Conservation (phyloP, 805 yeast species). For the Pichia californica region DNA sequence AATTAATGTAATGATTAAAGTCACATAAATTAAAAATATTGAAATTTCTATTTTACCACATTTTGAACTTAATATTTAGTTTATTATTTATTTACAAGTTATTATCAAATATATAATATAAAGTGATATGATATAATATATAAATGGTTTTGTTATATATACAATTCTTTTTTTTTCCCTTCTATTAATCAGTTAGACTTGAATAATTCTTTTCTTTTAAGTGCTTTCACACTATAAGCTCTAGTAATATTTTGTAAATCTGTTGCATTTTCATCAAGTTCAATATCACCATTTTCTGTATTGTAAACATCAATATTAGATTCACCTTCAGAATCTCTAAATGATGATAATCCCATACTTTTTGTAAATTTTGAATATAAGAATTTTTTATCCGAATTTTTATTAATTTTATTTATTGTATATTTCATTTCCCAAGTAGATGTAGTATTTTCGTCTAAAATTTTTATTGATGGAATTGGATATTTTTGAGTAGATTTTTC, state of each 20-base stretch:
- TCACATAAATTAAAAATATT: too few relatives aligned
- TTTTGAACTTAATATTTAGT: too few relatives aligned
- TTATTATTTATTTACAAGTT: not conserved
- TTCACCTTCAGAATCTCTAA: conserved; percentile 6
- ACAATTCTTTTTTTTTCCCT: too few relatives aligned
- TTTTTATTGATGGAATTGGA: conserved; percentile 27
- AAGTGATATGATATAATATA: too few relatives aligned
- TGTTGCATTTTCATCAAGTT: conserved; percentile 20
- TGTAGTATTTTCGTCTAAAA: conserved; percentile 14
- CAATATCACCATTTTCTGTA: conserved; percentile 9
- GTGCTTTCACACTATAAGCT: conserved; percentile 30
- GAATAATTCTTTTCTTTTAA: conserved; percentile 14
- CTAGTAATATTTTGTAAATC: conserved; percentile 22
- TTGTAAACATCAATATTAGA: conserved; percentile 10
- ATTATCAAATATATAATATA: too few relatives aligned
- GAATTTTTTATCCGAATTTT: conserved; percentile 9
- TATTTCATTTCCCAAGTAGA: conserved; percentile 26
- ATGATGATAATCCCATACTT: conserved; percentile 12
- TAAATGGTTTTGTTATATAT: too few relatives aligned
- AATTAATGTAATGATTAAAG: too few relatives aligned
- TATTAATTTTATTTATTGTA: conserved; percentile 16
- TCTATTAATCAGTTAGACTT: not conserved
- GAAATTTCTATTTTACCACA: too few relatives aligned
- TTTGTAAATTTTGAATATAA: conserved; percentile 11
- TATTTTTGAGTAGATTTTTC: conserved; percentile 15